These are phyloP conservation scores for Leavenworthia alabamica DNA, from an alignment of 345 rosid species.

Conservation along the genomic window DNA sequence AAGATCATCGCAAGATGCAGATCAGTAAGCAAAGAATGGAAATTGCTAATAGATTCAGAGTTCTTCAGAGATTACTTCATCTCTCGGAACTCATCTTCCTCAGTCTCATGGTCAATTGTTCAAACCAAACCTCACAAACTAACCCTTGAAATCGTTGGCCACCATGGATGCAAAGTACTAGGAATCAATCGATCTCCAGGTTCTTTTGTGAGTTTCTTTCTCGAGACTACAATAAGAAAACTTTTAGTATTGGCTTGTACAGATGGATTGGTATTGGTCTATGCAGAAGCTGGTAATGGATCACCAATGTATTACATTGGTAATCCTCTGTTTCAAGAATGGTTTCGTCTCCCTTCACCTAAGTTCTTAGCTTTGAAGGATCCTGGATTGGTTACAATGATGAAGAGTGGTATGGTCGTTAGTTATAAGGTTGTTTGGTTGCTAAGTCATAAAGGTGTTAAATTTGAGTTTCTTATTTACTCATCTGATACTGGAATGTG, in stretches of 20 bases:
- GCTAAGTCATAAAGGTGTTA: neutral
- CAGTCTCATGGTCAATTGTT: slow-evolving; percentile 15
- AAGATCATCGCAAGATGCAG: neutral
- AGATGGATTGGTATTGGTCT: slow-evolving; percentile 12
- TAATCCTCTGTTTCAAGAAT: neutral
- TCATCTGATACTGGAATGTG: slow-evolving; percentile 16
- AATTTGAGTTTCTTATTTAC: neutral
- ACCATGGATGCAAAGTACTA: slow-evolving; percentile 7
- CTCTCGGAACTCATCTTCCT: slow-evolving; percentile 7
- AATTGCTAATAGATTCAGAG: slow-evolving; percentile 10
- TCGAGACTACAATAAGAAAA: neutral
- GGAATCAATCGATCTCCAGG: neutral
- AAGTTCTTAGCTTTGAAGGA: neutral
- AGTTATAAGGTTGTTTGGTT: slow-evolving; percentile 22
- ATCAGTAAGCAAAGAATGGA: slow-evolving; percentile 10
- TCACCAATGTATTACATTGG: slow-evolving; percentile 4
- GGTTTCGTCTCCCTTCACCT: slow-evolving; percentile 8
- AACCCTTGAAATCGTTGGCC: slow-evolving; percentile 1
- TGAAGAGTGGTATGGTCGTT: neutral
- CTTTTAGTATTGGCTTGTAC: neutral
- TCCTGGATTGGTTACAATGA: slow-evolving; percentile 13
- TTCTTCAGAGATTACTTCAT: slow-evolving; percentile 9
- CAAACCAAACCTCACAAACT: slow-evolving; percentile 13
- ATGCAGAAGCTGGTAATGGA: neutral
- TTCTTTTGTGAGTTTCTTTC: neutral